Conservation (phyloP, 108 stramenopile species). For the Cyclotella atomus region DNA sequence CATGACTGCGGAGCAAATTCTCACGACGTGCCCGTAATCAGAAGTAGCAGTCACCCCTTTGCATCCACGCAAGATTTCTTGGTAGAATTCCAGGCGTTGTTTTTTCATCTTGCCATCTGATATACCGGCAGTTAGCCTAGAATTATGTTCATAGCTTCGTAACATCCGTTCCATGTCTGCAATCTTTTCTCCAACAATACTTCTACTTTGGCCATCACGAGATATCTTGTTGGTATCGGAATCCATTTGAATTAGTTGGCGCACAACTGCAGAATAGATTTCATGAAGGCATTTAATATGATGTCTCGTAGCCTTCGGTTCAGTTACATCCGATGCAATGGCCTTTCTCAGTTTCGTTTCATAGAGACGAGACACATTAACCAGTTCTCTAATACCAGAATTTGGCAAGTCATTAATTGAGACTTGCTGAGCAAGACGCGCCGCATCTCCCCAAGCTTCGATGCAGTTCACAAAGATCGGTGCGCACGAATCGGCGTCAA, state of each 20-base stretch:
- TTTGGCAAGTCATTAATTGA: not conserved
- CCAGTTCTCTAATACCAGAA: conserved; percentile 37
- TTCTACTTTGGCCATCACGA: not conserved
- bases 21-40: conserved; percentile 39
- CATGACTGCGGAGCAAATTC: conserved; percentile 45
- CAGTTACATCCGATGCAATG: not conserved
- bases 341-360: not conserved
- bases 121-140: conserved; percentile 5
- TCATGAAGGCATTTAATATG: conserved; percentile 26
- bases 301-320: not conserved
- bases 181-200: conserved; percentile 24
- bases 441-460: conserved; percentile 31
- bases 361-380: conserved; percentile 5
- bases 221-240: conserved; percentile 1
- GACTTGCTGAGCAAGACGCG: conserved; percentile 16
- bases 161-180: conserved; percentile 43
- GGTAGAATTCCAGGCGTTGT: conserved; percentile 22
- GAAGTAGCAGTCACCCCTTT: conserved; percentile 22
- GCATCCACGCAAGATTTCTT: conserved; percentile 40
- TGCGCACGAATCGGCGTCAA: conserved; percentile 22
- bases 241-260: conserved; percentile 39
- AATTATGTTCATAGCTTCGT: conserved; percentile 24
- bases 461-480: conserved; percentile 27
- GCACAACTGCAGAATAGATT: conserved; percentile 17
- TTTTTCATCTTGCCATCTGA: conserved; percentile 8